These are phyloP conservation scores for Beauveria pseudobassiana DNA, from an alignment of 2,329 filamentous ascomycete genomes.

Conservation along the genomic window DNA sequence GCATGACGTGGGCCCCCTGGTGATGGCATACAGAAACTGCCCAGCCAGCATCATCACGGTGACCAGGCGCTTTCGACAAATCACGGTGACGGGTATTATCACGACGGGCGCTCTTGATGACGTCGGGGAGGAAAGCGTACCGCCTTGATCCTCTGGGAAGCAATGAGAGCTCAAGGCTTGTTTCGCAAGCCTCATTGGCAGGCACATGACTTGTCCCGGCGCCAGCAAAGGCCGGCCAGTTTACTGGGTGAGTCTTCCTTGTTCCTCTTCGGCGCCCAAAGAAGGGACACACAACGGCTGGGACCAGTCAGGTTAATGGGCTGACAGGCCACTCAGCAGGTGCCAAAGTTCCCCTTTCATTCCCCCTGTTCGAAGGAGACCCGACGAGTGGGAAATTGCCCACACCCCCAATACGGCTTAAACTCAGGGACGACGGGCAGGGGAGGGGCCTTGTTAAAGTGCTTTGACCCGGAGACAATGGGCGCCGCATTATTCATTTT, in stretches of 20 bases:
- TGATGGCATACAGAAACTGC: neutral
- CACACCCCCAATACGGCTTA: constrained; percentile 11
- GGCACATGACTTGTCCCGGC: neutral
- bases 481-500: constrained; percentile 6
- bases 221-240: neutral
- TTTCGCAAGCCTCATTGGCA: neutral
- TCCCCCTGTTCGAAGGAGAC: constrained; percentile 12
- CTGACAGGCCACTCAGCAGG: neutral
- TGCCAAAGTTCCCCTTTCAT: constrained; percentile 7
- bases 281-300: neutral
- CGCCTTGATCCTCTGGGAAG: too few species aligned
- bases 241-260: neutral
- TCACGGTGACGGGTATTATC: neutral
- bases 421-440: constrained; percentile 1
- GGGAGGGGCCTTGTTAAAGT: neutral
- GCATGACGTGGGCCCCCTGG: neutral
- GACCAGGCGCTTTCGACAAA: neutral
- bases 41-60: neutral
- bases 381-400: constrained; percentile 13
- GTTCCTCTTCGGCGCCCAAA: neutral
- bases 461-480: constrained; percentile 8
- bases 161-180: too few species aligned
- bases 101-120: neutral
- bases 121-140: too few species aligned
- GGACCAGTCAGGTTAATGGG: neutral